A percentile compares a stretch with the other conserved stretches of the same genome.
These are phyloP conservation scores for Rhamnella rubrinervis DNA, from an alignment of 331 rosid genomes.

Conservation along the genomic window DNA sequence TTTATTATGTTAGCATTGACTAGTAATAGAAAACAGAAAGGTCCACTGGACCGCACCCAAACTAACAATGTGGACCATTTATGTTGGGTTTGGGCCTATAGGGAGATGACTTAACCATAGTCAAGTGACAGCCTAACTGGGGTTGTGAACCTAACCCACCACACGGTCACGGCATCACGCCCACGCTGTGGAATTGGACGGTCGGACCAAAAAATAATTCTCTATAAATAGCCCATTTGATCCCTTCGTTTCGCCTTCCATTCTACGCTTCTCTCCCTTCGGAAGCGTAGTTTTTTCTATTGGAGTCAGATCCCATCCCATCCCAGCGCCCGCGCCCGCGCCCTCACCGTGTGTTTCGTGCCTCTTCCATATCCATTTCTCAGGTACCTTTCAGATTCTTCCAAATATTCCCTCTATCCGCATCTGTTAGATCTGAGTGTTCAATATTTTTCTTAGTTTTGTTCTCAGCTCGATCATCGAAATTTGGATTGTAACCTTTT, in stretches of 20 bases:
- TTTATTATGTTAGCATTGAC: too few species aligned
- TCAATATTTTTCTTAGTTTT: background rate
- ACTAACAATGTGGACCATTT: too few species aligned
- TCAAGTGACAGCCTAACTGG: conserved; percentile 29
- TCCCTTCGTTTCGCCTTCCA: background rate
- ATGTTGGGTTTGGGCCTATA: too few species aligned
- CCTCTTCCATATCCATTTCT: background rate
- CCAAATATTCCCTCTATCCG: background rate
- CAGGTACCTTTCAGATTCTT: conserved; percentile 29
- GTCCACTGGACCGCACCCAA: too few species aligned
- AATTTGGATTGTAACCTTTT: background rate
- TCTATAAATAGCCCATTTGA: conserved; percentile 48
- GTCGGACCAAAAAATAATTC: background rate
- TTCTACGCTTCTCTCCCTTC: conserved; percentile 41
- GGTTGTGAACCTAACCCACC: conserved; percentile 17
- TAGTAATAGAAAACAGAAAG: too few species aligned
- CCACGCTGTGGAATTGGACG: too few species aligned
- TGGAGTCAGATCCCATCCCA: conserved; percentile 6
- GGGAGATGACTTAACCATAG: conserved; percentile 23
- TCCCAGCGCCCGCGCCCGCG: too few species aligned
- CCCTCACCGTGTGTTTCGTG: background rate
- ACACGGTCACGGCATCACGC: too few species aligned
- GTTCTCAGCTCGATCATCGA: conserved; percentile 5
- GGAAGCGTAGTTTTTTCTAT: conserved; percentile 46
- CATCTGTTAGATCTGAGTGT: conserved; percentile 39